phyloP scores from a whole-genome alignment of 2,329 filamentous ascomycete genomes.

The Trichoderma cornu-damae region DNA sequence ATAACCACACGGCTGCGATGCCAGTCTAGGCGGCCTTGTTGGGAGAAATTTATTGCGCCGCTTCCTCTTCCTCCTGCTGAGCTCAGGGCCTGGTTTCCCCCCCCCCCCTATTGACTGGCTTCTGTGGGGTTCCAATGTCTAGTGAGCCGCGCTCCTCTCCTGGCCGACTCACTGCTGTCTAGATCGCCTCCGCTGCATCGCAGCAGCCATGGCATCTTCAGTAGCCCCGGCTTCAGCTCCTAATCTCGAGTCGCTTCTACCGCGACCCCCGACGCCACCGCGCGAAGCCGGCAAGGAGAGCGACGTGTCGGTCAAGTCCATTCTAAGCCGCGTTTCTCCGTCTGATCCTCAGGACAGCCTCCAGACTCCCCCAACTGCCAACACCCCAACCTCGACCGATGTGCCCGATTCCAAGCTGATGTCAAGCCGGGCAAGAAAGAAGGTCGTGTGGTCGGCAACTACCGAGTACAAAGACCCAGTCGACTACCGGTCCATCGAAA shows the following conservation, averaged over 20 bases:
- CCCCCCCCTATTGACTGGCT: neutral
- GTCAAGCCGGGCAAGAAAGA: slow-evolving; percentile 45
- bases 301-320: slow-evolving; percentile 34
- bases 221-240: slow-evolving; percentile 31
- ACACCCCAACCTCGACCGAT: slow-evolving; percentile 41
- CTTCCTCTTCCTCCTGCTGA: neutral
- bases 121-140: slow-evolving; percentile 11
- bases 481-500: slow-evolving; percentile 38
- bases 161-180: slow-evolving; percentile 33
- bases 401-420: slow-evolving; percentile 40
- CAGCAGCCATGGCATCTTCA: slow-evolving; percentile 41
- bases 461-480: slow-evolving; percentile 54
- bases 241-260: slow-evolving; percentile 48
- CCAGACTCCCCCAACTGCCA: slow-evolving; percentile 49
- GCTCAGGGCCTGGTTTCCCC: neutral
- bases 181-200: slow-evolving; percentile 38
- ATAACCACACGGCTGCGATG: slow-evolving; percentile 4
- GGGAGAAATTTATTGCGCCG: neutral
- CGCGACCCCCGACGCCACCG: slow-evolving; percentile 64
- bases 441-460: slow-evolving; percentile 52
- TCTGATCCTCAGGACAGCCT: slow-evolving; percentile 36
- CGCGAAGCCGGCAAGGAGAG: slow-evolving; percentile 44
- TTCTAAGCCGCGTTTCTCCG: slow-evolving; percentile 34
- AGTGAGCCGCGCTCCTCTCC: slow-evolving; percentile 18
- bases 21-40: neutral